Percentiles rank a stretch among this genome's conserved stretches.
Conservation (phyloP, 495 filamentous ascomycete genomes). For the Penicillium manginii region DNA sequence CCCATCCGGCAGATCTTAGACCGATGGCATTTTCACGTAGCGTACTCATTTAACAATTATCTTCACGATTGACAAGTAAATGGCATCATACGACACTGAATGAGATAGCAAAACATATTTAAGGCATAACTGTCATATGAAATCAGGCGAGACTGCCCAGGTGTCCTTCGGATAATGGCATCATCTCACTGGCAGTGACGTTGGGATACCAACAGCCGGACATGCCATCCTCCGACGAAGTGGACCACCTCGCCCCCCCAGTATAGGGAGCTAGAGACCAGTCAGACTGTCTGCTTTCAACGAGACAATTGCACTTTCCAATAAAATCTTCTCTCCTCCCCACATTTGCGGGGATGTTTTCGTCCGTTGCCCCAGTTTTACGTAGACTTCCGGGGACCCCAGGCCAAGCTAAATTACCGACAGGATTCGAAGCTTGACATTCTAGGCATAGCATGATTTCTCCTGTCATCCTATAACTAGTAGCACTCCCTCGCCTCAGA, state of each 20-base stretch:
- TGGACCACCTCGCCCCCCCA: neutral
- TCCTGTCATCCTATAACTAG: neutral
- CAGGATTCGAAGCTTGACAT: neutral
- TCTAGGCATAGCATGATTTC: neutral
- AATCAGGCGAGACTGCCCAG: neutral
- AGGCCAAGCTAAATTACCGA: conserved; percentile 6
- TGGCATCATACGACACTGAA: too few species aligned
- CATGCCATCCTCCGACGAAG: conserved; percentile 8
- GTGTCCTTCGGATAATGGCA: too few species aligned
- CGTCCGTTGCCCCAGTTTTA: conserved; percentile 13
- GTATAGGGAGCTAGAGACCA: neutral
- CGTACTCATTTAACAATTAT: too few species aligned
- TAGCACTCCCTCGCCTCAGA: neutral
- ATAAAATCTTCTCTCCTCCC: neutral
- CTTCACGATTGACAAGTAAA: too few species aligned
- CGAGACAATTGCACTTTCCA: too few species aligned
- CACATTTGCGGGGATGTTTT: conserved; percentile 17
- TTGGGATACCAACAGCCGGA: neutral
- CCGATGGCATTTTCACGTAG: too few species aligned
- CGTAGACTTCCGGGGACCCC: conserved; percentile 19
- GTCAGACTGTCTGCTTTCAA: neutral
- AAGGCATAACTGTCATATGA: neutral
- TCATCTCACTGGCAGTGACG: too few species aligned
- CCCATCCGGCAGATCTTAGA: too few species aligned
- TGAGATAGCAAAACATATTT: too few species aligned